Conservation (phyloP, 176 grass and related monocot genomes). For the Zoysia pacifica region DNA sequence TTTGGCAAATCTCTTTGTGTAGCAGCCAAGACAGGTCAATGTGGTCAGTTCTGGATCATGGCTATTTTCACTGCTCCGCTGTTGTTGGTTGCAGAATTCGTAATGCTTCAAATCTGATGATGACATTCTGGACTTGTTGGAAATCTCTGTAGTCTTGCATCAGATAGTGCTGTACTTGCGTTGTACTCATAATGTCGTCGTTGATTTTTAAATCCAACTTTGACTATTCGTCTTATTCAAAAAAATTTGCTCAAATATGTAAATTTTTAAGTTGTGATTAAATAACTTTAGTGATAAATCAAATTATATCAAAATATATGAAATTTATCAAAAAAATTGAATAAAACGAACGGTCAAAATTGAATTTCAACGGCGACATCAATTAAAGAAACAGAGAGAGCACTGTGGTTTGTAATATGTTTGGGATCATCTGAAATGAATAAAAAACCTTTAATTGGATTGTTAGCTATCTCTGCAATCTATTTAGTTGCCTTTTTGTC, state of each 20-base stretch:
- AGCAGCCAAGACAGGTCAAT: background rate
- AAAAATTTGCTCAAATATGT: too few relatives aligned
- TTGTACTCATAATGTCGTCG: background rate
- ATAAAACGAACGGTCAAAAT: too few relatives aligned
- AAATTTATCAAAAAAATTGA: too few relatives aligned
- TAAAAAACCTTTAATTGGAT: background rate
- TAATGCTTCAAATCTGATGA: background rate
- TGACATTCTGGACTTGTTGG: too few relatives aligned
- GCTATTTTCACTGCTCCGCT: background rate
- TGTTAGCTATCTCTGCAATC: background rate
- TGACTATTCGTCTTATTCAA: too few relatives aligned
- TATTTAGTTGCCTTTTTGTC: background rate
- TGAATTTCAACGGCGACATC: too few relatives aligned
- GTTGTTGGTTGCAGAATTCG: background rate
- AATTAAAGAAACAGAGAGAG: too few relatives aligned
- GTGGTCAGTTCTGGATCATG: background rate
- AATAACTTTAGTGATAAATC: too few relatives aligned
- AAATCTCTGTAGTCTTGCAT: background rate
- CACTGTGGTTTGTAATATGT: background rate
- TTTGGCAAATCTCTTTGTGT: background rate
- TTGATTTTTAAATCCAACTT: too few relatives aligned
- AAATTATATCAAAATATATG: too few relatives aligned
- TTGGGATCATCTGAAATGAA: background rate
- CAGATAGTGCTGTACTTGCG: background rate
- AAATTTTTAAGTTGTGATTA: too few relatives aligned